Percentiles rank a stretch among this genome's conserved stretches.
phyloP scores from a whole-genome alignment of 106 monocot genomes.

The Platanthera guangdongensis region DNA sequence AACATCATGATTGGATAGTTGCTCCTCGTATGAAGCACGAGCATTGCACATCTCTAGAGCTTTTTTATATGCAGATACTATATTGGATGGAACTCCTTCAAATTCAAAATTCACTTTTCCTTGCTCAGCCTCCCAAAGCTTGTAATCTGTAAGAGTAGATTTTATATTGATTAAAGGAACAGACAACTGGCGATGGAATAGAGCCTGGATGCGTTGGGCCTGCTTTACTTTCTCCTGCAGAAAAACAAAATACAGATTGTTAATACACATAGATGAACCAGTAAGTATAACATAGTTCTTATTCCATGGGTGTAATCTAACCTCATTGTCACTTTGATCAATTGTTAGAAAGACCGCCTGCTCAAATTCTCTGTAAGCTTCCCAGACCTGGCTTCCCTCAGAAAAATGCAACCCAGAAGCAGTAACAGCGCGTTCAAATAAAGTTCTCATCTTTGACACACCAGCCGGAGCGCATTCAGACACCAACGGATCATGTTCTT shows the following conservation, averaged over 20 bases:
- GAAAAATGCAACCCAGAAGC: slow-evolving; percentile 72
- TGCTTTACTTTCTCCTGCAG: slow-evolving; percentile 81
- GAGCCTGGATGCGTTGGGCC: slow-evolving; percentile 46
- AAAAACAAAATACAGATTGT: background rate
- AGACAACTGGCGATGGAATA: slow-evolving; percentile 91
- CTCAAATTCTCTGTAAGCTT: slow-evolving; percentile 87
- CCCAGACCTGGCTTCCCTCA: slow-evolving; percentile 84
- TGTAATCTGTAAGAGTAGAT: slow-evolving; percentile 59
- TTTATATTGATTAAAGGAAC: slow-evolving; percentile 64
- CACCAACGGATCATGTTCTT: slow-evolving; percentile 71
- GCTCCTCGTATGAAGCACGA: slow-evolving; percentile 62
- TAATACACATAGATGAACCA: background rate
- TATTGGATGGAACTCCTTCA: slow-evolving; percentile 57
- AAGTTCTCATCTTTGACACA: slow-evolving; percentile 69
- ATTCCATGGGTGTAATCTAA: slow-evolving; percentile 8
- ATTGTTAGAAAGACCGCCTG: slow-evolving; percentile 73
- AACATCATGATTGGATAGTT: slow-evolving; percentile 28
- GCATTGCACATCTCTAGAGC: slow-evolving; percentile 63
- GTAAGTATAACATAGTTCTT: background rate
- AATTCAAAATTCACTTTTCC: slow-evolving; percentile 55
- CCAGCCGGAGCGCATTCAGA: slow-evolving; percentile 70
- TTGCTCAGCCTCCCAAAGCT: slow-evolving; percentile 75
- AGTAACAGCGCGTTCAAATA: slow-evolving; percentile 87
- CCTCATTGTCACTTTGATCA: slow-evolving; percentile 49
- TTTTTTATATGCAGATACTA: slow-evolving; percentile 65